phyloP scores from a whole-genome alignment of 345 rosid species.

The Cardamine chenopodiifolia region DNA sequence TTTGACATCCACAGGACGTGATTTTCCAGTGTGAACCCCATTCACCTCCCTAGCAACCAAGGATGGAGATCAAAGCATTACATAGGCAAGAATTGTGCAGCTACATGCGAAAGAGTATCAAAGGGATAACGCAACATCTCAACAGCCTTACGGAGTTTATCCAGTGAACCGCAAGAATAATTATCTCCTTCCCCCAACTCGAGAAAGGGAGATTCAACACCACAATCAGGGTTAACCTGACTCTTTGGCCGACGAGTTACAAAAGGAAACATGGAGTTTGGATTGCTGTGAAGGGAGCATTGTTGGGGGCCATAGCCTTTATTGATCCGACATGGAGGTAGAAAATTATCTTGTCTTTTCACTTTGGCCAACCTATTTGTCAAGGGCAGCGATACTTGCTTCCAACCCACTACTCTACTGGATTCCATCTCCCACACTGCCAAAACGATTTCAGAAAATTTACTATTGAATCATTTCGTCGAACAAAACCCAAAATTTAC shows the following conservation, averaged over 20 bases:
- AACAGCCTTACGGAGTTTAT: slow-evolving; percentile 53
- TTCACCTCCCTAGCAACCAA: slow-evolving; percentile 52
- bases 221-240: slow-evolving; percentile 53
- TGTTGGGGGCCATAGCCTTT: slow-evolving; percentile 20
- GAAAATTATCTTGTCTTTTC: slow-evolving; percentile 20
- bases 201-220: slow-evolving; percentile 47
- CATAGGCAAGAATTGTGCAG: slow-evolving; percentile 4
- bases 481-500: not conserved
- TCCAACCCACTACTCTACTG: slow-evolving; percentile 46
- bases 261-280: slow-evolving; percentile 39
- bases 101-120: not conserved
- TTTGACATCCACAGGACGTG: slow-evolving; percentile 52
- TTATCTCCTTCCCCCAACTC: slow-evolving; percentile 41
- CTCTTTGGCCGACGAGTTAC: slow-evolving; percentile 42
- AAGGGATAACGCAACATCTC: slow-evolving; percentile 40
- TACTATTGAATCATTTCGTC: not conserved
- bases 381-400: slow-evolving; percentile 45
- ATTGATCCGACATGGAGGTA: slow-evolving; percentile 30
- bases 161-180: slow-evolving; percentile 28
- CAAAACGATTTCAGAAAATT: not conserved
- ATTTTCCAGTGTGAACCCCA: slow-evolving; percentile 31
- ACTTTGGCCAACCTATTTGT: slow-evolving; percentile 36
- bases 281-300: slow-evolving; percentile 28
- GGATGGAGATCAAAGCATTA: slow-evolving; percentile 21
- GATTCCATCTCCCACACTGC: slow-evolving; percentile 42